Evolutionary conservation across 2,329 filamentous ascomycete genomes (phyloP).

Genomic region (Neonectria coccinea): DNA sequence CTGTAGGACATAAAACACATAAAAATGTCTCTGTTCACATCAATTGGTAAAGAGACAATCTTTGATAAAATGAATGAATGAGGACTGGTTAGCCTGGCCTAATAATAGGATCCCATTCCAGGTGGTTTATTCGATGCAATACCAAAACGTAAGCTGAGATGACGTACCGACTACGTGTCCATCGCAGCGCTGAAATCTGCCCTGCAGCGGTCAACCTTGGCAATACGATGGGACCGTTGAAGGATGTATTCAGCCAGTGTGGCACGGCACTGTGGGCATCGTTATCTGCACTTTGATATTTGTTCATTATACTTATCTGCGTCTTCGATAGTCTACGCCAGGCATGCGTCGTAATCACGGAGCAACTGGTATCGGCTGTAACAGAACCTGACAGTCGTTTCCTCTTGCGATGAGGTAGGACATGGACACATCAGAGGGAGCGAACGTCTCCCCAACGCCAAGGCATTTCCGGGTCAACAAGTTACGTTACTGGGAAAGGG

Average conservation of each 20-base stretch:
- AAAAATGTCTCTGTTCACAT: background rate
- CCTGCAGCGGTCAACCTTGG: constrained; percentile 1
- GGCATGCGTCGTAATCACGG: constrained; percentile 22
- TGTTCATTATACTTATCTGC: background rate
- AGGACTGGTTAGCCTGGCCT: constrained; percentile 3
- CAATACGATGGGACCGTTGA: background rate
- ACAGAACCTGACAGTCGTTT: background rate
- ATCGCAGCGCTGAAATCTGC: constrained; percentile 17
- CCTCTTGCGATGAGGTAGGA: background rate
- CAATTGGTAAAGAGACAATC: background rate
- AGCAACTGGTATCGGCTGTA: constrained; percentile 8
- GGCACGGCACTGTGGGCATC: background rate
- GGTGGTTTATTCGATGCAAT: constrained; percentile 14
- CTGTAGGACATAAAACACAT: background rate
- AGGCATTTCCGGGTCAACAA: background rate
- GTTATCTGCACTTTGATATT: constrained; percentile 13
- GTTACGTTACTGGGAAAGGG: background rate
- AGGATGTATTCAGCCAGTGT: background rate
- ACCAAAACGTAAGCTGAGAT: constrained; percentile 24
- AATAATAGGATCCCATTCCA: background rate
- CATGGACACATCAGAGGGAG: background rate
- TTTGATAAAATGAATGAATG: background rate
- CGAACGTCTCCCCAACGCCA: background rate
- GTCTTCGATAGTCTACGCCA: background rate
- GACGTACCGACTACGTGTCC: constrained; percentile 28